Conservation (phyloP, 192 early-diverging fungal genomes). For the Backusella tarrabulga region DNA sequence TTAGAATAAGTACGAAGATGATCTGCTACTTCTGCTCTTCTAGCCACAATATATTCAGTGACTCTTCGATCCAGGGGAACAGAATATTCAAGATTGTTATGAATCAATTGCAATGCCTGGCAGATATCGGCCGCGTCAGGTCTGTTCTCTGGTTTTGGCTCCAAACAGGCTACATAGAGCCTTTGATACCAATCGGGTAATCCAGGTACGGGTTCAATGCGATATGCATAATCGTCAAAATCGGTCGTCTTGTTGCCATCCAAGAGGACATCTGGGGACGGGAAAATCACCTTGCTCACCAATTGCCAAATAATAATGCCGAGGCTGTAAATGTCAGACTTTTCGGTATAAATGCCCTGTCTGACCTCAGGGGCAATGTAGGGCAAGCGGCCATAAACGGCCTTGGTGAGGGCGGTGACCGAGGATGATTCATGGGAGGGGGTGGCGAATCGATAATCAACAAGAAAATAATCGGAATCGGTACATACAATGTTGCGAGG, state of each 20-base stretch:
- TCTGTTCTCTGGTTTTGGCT: conserved; percentile 25
- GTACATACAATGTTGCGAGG: conserved; percentile 38
- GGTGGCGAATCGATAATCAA: conserved; percentile 36
- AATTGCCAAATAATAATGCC: conserved; percentile 55
- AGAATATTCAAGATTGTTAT: conserved; percentile 24
- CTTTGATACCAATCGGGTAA: conserved; percentile 29
- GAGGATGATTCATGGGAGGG: conserved; percentile 22
- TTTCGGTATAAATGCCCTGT: conserved; percentile 21
- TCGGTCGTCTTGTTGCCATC: conserved; percentile 8
- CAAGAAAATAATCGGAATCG: conserved; percentile 35
- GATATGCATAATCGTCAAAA: conserved; percentile 23
- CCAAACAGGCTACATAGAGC: conserved; percentile 33
- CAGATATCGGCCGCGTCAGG: conserved; percentile 30
- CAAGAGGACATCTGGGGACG: conserved; percentile 26
- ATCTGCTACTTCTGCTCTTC: conserved; percentile 30
- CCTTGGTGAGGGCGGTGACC: conserved; percentile 28
- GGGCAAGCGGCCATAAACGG: conserved; percentile 37
- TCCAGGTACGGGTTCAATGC: conserved; percentile 31
- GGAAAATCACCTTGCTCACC: conserved; percentile 33
- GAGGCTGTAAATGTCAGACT: conserved; percentile 52
- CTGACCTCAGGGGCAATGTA: conserved; percentile 39
- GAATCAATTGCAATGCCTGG: conserved; percentile 24
- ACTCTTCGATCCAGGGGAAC: conserved; percentile 17
- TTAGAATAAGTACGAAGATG: conserved; percentile 32
- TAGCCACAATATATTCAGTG: conserved; percentile 25